These are phyloP conservation scores for Trypanosoma lewisi DNA, from an alignment of 208 protist genomes.

Conservation along the genomic window DNA sequence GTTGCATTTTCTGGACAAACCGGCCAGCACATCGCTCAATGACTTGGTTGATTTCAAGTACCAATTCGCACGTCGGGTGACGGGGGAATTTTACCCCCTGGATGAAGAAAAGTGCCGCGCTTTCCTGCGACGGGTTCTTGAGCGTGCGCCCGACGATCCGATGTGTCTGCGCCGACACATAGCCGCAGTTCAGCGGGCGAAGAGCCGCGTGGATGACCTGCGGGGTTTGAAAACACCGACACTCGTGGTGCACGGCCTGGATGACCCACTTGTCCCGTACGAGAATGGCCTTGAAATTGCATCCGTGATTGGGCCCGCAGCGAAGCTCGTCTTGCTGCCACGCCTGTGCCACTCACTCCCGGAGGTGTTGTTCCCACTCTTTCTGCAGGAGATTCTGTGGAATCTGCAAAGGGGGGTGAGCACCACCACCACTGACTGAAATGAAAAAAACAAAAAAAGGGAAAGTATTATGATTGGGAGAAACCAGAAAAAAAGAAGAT, in stretches of 20 bases:
- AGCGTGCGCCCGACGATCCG: conserved; percentile 35
- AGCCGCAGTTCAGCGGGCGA: conserved; percentile 49
- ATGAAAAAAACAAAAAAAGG: too few species aligned
- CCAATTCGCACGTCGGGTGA: conserved; percentile 37
- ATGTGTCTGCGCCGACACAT: conserved; percentile 46
- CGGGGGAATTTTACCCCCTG: conserved; percentile 34
- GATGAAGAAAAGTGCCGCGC: conserved; percentile 20
- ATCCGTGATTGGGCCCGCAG: conserved; percentile 29
- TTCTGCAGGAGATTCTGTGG: conserved; percentile 51
- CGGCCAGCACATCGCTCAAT: conserved; percentile 40
- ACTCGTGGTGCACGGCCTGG: conserved; percentile 63
- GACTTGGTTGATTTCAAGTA: conserved; percentile 49
- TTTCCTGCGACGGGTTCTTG: conserved; percentile 25
- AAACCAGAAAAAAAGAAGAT: neutral
- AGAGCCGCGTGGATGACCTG: conserved; percentile 48
- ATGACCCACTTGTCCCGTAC: conserved; percentile 61
- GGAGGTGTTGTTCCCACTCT: conserved; percentile 25
- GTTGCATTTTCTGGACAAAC: conserved; percentile 35
- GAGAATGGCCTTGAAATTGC: conserved; percentile 59
- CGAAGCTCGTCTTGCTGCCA: conserved; percentile 73
- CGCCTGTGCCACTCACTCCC: conserved; percentile 62
- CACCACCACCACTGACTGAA: neutral
- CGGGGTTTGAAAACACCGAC: conserved; percentile 37
- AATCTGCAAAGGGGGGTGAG: conserved; percentile 30
- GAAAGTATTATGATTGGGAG: too few species aligned